Evolutionary conservation across 257 asterid genomes (phyloP), one percentile per base, ranked within the genome.

Genomic region (Coffea canephora): DNA sequence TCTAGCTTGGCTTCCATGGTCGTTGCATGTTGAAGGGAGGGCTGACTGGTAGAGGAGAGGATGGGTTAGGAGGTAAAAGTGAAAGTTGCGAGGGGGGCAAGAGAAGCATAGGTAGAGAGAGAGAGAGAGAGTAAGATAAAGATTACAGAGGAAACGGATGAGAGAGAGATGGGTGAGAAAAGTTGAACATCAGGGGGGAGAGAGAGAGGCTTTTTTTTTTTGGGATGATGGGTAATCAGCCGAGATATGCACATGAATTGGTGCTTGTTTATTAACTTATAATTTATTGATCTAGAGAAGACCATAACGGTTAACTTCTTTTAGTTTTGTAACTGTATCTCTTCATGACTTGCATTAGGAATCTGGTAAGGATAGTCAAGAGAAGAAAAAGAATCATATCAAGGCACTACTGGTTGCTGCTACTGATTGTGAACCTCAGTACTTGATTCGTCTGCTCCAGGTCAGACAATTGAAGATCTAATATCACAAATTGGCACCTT

Each of bases 401-500:
- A 94, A 91, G 87, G 92, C 86, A 66, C 87, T 96, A 70, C 89
- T 96, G 62, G 97, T 94, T 80, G 99, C 98, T 59, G 97, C 99
- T 59, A 92, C 93, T 81, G 98, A 94, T 86, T 91, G 97, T 84
- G 99, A 96, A 89, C 98, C 98, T 84, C 96, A 87, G 73, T 96
- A 90, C 88, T 84, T 96, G 92, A 92, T 94, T 83, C 96, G 99
- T 81, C 88, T 94, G 79, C 98, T 96, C 86, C 97, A 96, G 97
- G 98, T 96, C 73, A 78, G 77, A 46, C 76, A 65, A 69, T 68
- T 45, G 46, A 27, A 70, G 73, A 10, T 69, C 71, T 78, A 19
- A 68, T 78, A 25, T 80, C 68, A 50, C 66, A 39, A 81, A 31
- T 69, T 78, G 70, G 64, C 74, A 79, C 70, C 71, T 80, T 45